Percentiles rank a stretch among this genome's conserved stretches.
Evolutionary conservation across 495 filamentous ascomycete species (phyloP).

Genomic region (Penicillium robsamsonii): DNA sequence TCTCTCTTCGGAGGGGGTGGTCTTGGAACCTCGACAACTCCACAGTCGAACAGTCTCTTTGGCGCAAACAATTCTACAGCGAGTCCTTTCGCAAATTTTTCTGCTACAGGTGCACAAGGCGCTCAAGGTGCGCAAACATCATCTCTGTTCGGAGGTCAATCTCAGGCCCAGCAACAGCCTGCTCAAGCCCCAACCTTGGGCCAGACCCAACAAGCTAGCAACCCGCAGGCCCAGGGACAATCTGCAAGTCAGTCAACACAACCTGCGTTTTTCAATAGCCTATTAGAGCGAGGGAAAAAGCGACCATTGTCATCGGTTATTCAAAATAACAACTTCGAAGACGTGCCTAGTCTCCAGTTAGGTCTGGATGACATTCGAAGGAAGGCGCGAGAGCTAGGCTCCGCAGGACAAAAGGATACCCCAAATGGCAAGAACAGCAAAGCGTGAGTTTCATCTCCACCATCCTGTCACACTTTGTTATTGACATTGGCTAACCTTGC

Average conservation of each 20-base stretch:
- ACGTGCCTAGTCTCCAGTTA: constrained; percentile 64
- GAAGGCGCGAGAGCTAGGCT: constrained; percentile 74
- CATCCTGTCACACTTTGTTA: not conserved
- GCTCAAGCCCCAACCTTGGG: constrained; percentile 34
- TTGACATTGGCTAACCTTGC: constrained; percentile 6
- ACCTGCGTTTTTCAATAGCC: constrained; percentile 80
- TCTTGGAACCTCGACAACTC: constrained; percentile 30
- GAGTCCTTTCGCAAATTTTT: constrained; percentile 17
- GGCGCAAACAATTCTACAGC: constrained; percentile 32
- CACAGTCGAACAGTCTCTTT: constrained; percentile 33
- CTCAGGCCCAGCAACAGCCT: constrained; percentile 36
- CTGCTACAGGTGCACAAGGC: constrained; percentile 23
- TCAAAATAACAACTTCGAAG: constrained; percentile 44
- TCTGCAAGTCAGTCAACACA: constrained; percentile 38
- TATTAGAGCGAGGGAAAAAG: constrained; percentile 71
- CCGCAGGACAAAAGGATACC: constrained; percentile 43
- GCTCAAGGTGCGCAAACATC: constrained; percentile 23
- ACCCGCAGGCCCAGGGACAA: constrained; percentile 20
- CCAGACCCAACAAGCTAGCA: constrained; percentile 26
- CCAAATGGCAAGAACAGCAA: constrained; percentile 57
- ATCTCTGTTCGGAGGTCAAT: constrained; percentile 31
- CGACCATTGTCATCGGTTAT: constrained; percentile 39
- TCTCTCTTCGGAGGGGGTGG: constrained; percentile 40
- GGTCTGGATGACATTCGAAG: constrained; percentile 84
- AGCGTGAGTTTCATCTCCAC: constrained; percentile 48